Evolutionary conservation across 306 rosid genomes (phyloP).

Genomic region (Gillenia trifoliata): DNA sequence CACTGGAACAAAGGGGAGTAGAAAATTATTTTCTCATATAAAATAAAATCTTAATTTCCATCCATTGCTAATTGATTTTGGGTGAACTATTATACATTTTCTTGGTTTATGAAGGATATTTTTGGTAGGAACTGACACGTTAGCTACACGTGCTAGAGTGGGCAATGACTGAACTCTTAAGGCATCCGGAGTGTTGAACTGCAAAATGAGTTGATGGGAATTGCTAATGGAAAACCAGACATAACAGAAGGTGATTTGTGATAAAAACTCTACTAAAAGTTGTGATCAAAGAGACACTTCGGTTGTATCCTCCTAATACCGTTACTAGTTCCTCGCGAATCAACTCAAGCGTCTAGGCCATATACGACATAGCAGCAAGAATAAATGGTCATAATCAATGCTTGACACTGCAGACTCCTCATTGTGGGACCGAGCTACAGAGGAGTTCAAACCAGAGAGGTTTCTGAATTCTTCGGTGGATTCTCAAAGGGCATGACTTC

Average conservation of each 20-base stretch:
- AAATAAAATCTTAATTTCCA: background rate
- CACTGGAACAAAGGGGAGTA: too few species aligned
- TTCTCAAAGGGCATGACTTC: conserved; percentile 31
- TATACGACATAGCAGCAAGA: conserved; percentile 1
- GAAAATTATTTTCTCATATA: too few species aligned
- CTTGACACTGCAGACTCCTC: conserved; percentile 36
- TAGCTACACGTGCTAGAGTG: conserved; percentile 10
- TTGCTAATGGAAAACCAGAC: background rate
- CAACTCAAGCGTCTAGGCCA: conserved; percentile 8
- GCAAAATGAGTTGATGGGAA: conserved; percentile 8
- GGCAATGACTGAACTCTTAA: conserved; percentile 11
- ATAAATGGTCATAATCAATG: conserved; percentile 27
- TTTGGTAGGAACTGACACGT: conserved; percentile 62
- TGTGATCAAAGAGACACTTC: conserved; percentile 38
- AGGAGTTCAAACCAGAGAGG: conserved; percentile 37
- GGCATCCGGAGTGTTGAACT: conserved; percentile 14
- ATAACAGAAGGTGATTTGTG: conserved; percentile 25
- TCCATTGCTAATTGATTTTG: background rate
- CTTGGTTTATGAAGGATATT: conserved; percentile 24
- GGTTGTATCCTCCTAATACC: conserved; percentile 42
- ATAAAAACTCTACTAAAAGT: conserved; percentile 39
- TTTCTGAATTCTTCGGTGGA: conserved; percentile 14
- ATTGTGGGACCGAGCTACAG: conserved; percentile 29
- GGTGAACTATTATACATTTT: too few species aligned
- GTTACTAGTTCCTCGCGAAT: conserved; percentile 34